Conservation (phyloP, 345 rosid genomes). For the Mercurialis annua region DNA sequence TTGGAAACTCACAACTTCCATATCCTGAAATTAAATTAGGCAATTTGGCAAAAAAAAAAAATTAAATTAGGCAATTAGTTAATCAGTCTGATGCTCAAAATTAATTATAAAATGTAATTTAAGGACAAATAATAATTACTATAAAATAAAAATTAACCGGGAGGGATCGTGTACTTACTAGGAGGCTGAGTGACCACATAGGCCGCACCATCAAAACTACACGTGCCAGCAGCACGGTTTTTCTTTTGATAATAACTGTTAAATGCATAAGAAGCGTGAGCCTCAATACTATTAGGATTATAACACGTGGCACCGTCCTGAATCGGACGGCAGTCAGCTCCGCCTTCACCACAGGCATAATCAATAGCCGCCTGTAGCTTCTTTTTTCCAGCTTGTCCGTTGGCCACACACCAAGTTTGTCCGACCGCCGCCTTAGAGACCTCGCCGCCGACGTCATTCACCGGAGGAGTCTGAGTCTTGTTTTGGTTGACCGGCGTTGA, state of each 20-base stretch:
- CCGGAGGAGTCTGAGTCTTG: conserved; percentile 34
- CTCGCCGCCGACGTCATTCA: not conserved
- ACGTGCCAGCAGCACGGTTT: conserved; percentile 61
- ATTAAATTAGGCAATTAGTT: too few species aligned
- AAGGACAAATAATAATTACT: not conserved
- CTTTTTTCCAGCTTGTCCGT: conserved; percentile 47
- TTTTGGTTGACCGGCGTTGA: conserved; percentile 30
- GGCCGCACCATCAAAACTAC: conserved; percentile 88
- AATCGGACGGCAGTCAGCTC: conserved; percentile 78
- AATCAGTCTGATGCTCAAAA: too few species aligned
- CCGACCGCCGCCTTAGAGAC: conserved; percentile 18
- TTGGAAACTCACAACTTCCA: conserved; percentile 26
- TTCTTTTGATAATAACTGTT: conserved; percentile 88
- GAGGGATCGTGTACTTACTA: conserved; percentile 41
- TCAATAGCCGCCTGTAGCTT: conserved; percentile 69
- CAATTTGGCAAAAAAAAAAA: too few species aligned
- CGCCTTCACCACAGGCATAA: conserved; percentile 89
- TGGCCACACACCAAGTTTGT: conserved; percentile 81
- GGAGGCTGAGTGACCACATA: conserved; percentile 78
- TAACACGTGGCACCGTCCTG: conserved; percentile 71
- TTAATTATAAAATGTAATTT: too few species aligned
- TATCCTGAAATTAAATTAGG: conserved; percentile 1
- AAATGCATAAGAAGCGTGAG: conserved; percentile 95
- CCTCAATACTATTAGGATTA: conserved; percentile 66
- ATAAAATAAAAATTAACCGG: not conserved